Evolutionary conservation across 202 grass and related monocot genomes (phyloP), one percentile per base, ranked within the genome.

Genomic region (Musa balbisiana): DNA sequence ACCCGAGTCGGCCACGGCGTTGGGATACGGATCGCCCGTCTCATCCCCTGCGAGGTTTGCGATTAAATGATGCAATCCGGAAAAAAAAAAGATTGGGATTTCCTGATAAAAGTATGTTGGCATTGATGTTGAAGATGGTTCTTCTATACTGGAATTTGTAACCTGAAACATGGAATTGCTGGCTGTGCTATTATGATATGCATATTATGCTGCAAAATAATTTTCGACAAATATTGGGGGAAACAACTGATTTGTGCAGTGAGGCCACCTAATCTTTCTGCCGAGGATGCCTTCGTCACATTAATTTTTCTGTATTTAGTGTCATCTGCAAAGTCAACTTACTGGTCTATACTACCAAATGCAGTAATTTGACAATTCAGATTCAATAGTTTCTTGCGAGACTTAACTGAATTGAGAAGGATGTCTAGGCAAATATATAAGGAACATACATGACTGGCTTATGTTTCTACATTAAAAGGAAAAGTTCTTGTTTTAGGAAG

Each of bases 41-140:
- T 82, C 76, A 22, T 80, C 88, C 84, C 62, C 62, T 76, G 82
- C 67, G 65, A 90, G 92, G 92, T 96, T 72, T 70, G 17, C 67
- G 16, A 51, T 52, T 25, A 17, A 51, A 69, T 50, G 26, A 8
- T 14, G 14, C 66, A 49, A 43, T 43, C 51, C 56, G 0, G 4
- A 8, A 17, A 5, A 5, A 60, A 60, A 16, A 20, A 20, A 17
- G 9, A 43, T 43, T 21, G 12, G 33, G 5, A 43, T 43, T 43
- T 43, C 33, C 33, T 43, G 33, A 43, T 43, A 43, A 43, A 43
- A 43, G 33, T 43, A 43, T 6, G 33, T 43, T 43, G 33, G 33
- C 0, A 9, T 33, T 26, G 4, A 8, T 43, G 33, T 43, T 43
- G 33, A 43, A 43, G 33, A 43, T 43, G 33, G 33, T 43, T 43